Evolutionary conservation across 2,329 filamentous ascomycete genomes (phyloP).

Genomic region (Phialophora verrucosa): DNA sequence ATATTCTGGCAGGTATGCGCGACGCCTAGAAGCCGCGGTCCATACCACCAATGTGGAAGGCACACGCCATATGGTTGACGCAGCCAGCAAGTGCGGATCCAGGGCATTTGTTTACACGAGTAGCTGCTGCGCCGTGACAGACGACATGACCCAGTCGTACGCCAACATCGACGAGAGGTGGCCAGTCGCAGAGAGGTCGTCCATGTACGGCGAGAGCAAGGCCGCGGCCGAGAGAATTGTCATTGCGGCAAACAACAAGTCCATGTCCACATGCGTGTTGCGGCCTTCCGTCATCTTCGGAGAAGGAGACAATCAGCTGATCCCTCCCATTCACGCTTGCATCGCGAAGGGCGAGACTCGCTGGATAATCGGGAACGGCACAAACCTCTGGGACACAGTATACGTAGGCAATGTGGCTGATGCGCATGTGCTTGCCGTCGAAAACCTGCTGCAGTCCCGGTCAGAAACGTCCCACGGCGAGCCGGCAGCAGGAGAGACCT

Average conservation of each 20-base stretch:
- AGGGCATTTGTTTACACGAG: constrained; percentile 63
- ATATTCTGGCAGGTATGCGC: constrained; percentile 40
- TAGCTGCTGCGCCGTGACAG: constrained; percentile 60
- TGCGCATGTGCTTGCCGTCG: constrained; percentile 52
- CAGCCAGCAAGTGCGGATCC: constrained; percentile 52
- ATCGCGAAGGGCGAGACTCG: constrained; percentile 52
- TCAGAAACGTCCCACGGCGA: constrained; percentile 35
- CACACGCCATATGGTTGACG: constrained; percentile 59
- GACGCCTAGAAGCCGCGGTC: constrained; percentile 48
- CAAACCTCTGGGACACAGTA: constrained; percentile 53
- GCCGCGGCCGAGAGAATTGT: constrained; percentile 51
- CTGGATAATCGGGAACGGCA: constrained; percentile 49
- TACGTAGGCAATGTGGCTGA: constrained; percentile 53
- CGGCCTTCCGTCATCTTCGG: constrained; percentile 53
- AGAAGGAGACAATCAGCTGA: constrained; percentile 50
- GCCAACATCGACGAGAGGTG: constrained; percentile 50
- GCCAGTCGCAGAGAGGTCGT: constrained; percentile 47
- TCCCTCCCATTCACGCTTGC: constrained; percentile 52
- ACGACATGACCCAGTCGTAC: constrained; percentile 52
- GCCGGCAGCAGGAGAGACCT: constrained; percentile 51
- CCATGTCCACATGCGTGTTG: constrained; percentile 49
- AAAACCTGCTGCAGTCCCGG: constrained; percentile 49
- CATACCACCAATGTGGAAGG: constrained; percentile 61
- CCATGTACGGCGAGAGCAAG: constrained; percentile 54
- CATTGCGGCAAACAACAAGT: constrained; percentile 44